Base-by-base conservation (phyloP, 108 stramenopile genomes). In the Cyclostephanos tholiformis region DNA sequence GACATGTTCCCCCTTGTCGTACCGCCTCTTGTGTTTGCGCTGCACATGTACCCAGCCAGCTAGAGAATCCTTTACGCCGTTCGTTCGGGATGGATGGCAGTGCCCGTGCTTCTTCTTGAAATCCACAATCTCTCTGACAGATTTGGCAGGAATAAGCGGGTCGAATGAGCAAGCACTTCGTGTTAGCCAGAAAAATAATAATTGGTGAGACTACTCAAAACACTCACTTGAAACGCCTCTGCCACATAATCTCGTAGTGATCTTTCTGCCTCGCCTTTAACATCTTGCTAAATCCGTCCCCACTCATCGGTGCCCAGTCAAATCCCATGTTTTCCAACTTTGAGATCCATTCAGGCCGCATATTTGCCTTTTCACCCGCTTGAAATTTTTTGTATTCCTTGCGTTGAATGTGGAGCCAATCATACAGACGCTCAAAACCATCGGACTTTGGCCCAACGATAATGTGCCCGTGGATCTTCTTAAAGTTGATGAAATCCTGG, bases 381-480 rank as follows among this genome's bases (percentile, higher is more conserved):
- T 66, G 27, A 22, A 32, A 77, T 53, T 72, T 77, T 30, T 72
- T 72, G 55, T 77, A 77, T 29, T 72, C 76, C 64, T 77, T 77
- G 6, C 76, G 65, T 49, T 77, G 76, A 11, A 46, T 14, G 38
- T 77, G 76, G 52, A 77, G 29, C 76, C 76, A 77, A 52, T 75
- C 48, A 48, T 75, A 75, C 38, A 75, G 57, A 11, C 65, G 52
- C 4, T 58, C 63, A 19, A 38, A 55, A 39, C 44, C 35, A n/a
- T 75, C 26, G 16, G 39, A 29, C 7, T 57, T 67, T 4, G 74
- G 74, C 1, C 63, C 63, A 49, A 75, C 57, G 36, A 67, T 56
- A 5, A 75, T 27, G 57, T 75, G 41, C 1, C 65, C 65, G 17
- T 67, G 39, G 11, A 27, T 23, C 27, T 75, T 44, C 65, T 75